Percentiles rank a stretch among this genome's conserved stretches.
Conservation (phyloP, 768 basidiomycete genomes). For the Russula lepida region DNA sequence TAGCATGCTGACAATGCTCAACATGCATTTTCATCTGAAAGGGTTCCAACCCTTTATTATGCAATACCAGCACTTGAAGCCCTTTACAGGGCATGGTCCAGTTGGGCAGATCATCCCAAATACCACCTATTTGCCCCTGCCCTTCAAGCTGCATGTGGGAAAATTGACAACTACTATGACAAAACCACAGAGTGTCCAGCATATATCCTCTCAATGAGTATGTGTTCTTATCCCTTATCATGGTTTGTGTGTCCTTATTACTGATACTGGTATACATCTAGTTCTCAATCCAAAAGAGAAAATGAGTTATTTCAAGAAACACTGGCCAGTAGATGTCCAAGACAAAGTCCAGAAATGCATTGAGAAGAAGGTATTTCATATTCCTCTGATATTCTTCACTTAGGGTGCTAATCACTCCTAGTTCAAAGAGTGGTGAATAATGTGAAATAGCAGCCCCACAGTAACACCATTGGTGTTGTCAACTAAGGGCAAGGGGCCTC, state of each 20-base stretch:
- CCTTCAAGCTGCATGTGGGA: not conserved
- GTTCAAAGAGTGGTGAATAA: not conserved
- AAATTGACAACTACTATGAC: not conserved
- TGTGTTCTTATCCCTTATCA: too few species aligned
- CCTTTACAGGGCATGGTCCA: not conserved
- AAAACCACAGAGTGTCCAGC: not conserved
- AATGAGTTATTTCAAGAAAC: not conserved
- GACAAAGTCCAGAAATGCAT: not conserved
- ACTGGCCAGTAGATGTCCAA: not conserved
- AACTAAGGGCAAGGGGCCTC: not conserved
- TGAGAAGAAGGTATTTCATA: not conserved
- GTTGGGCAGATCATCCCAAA: not conserved
- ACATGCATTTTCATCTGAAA: not conserved
- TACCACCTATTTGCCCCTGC: not conserved
- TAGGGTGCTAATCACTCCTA: not conserved
- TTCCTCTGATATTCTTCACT: not conserved
- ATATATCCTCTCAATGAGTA: too few species aligned
- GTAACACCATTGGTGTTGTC: rapidly evolving
- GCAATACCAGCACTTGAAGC: not conserved
- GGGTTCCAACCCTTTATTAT: not conserved
- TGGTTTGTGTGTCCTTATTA: too few species aligned
- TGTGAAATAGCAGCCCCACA: not conserved
- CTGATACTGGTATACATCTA: not conserved
- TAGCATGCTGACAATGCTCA: not conserved
- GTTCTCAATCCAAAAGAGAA: not conserved